Base-by-base conservation (phyloP, 495 filamentous ascomycete genomes). In the Geopyxis carbonaria region DNA sequence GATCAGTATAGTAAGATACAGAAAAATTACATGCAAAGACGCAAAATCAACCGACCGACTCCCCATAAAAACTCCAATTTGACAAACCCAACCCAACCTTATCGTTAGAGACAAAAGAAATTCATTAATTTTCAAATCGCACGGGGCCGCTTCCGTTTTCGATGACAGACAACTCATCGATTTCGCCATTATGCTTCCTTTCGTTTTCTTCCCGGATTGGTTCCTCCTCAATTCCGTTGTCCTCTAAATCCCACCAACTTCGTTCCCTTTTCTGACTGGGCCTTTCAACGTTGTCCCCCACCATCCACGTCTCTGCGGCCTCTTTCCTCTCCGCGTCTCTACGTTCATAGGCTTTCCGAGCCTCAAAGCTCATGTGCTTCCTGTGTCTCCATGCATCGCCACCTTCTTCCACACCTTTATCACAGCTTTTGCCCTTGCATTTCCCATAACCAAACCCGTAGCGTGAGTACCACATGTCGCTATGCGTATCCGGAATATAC, bases 401-500 rank as follows among this genome's bases (percentile, higher is more conserved):
- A 9, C 38, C 38, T 34, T 49, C 50, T 28, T 50, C 43, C 11
- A 16, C 31, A 5, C 32, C 40, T 13, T 21, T 34, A 20, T 36
- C 21, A 4, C 20, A 11, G 13, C 38, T 32, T 18, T 31, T 42
- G 21, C 27, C 38, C 20, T 42, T 31, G 38, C 25, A 31, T 22
- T 31, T 48, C 19, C 24, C 20, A 19, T 31, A 31, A 11, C 38
- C 25, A 37, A 56, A 56, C 6, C 45, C 52, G 35, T 56, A 56
- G 27, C 44, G 42, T 25, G 46, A 44, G 46, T 45, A 56, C 20
- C 57, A 55, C 11, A 40, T 52, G 16, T 57, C 57, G 10, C 61
- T 59, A 15, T 63, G 54, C 5, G 55, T 57, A 19, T 59, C 61
- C 0, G 59, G 62, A 11, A 73, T 69, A 44, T 77, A 64, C 34